Conservation (phyloP, 306 rosid species). For the apple (Malus domestica) region DNA sequence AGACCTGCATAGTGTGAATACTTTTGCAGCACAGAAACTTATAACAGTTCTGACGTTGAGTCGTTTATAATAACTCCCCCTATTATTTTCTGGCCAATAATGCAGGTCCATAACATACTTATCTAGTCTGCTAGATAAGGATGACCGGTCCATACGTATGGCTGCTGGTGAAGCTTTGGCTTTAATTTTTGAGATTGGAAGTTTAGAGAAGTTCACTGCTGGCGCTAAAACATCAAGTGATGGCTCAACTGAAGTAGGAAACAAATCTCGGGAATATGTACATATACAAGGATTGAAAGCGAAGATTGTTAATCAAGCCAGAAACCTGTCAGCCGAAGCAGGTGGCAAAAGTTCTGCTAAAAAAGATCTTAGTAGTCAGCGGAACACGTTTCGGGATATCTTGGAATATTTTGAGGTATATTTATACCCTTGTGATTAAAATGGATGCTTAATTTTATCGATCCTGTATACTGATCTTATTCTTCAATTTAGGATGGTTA, state of each 20-base stretch:
- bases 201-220: conserved; percentile 45
- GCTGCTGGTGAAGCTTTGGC: conserved; percentile 97
- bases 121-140: conserved; percentile 81
- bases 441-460: background rate
- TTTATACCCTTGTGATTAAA: background rate
- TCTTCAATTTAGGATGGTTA: conserved; percentile 51
- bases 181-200: conserved; percentile 72
- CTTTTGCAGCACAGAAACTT: background rate
- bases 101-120: conserved; percentile 72
- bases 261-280: conserved; percentile 43
- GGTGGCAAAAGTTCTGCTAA: conserved; percentile 87
- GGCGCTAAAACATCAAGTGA: conserved; percentile 37
- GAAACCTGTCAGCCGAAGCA: conserved; percentile 72
- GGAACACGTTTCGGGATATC: conserved; percentile 73
- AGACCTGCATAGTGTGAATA: background rate
- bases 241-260: conserved; percentile 36
- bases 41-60: background rate
- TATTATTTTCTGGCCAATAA: conserved; percentile 4
- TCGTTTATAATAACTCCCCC: background rate
- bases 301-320: conserved; percentile 72
- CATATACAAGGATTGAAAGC: conserved; percentile 73
- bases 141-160: conserved; percentile 80
- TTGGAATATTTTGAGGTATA: conserved; percentile 75
- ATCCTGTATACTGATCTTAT: conserved; percentile 15
- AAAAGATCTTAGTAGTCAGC: conserved; percentile 80